These are phyloP conservation scores for Petunia axillaris DNA, from an alignment of 257 asterid genomes.

Conservation along the genomic window DNA sequence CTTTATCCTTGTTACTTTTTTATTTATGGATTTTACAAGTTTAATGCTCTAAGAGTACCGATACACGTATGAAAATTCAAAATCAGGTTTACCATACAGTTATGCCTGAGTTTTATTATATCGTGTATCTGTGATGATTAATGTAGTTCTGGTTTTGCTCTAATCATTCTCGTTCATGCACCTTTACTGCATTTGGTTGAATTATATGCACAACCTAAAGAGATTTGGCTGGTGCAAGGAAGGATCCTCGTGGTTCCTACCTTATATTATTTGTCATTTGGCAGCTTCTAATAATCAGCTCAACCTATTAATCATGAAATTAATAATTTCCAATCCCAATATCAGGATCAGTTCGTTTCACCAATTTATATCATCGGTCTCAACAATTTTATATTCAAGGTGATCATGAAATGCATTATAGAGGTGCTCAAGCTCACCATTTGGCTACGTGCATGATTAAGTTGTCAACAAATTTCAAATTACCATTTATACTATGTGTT, in stretches of 20 bases:
- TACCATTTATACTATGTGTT: too few relatives aligned
- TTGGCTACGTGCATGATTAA: not conserved
- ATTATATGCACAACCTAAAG: not conserved
- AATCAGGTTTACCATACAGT: not conserved
- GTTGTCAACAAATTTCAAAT: not conserved
- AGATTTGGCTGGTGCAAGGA: conserved; percentile 9
- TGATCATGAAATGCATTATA: not conserved
- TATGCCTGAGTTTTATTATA: not conserved
- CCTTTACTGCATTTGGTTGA: not conserved
- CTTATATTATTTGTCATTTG: not conserved
- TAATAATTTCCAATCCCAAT: not conserved
- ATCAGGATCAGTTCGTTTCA: not conserved
- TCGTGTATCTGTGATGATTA: conserved; percentile 16
- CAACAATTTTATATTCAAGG: not conserved
- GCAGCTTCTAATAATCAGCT: not conserved
- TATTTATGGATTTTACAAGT: conserved; percentile 10
- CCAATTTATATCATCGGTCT: not conserved
- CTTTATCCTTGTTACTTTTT: conserved; percentile 5
- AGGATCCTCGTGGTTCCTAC: conserved; percentile 16
- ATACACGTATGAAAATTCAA: conserved; percentile 6
- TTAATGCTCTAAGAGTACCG: conserved; percentile 7
- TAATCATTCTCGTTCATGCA: not conserved
- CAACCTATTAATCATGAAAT: conserved; percentile 17
- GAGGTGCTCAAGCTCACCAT: not conserved
- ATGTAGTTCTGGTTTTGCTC: not conserved